phyloP scores from a whole-genome alignment of 371 early-diverging fungal species.

The Syncephalis plumigaleata region DNA sequence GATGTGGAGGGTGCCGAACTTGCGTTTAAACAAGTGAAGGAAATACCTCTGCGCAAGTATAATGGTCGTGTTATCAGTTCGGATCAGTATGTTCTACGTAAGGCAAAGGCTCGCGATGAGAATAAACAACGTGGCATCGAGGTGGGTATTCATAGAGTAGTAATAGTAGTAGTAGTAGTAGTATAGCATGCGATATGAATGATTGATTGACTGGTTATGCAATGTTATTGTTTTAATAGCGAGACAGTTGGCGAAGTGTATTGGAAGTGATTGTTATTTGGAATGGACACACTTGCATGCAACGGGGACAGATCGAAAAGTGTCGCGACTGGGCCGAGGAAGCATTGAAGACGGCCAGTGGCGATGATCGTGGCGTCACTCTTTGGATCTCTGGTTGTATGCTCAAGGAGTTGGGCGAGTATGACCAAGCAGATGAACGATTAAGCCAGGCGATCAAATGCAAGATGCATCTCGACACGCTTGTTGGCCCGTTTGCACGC shows the following conservation, averaged over 20 bases:
- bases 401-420: no score
- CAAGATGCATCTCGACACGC: slow-evolving; percentile 26
- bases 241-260: slow-evolving; percentile 28
- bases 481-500: slow-evolving; percentile 39
- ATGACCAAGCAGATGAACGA: slow-evolving; percentile 12
- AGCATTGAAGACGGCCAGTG: slow-evolving; percentile 11
- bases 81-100: slow-evolving; percentile 29
- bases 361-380: slow-evolving; percentile 4
- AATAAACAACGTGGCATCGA: background rate
- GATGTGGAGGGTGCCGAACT: no score
- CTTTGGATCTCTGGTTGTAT: background rate
- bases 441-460: slow-evolving; percentile 34
- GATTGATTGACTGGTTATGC: no score
- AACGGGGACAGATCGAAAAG: slow-evolving; percentile 5
- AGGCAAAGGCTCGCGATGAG: slow-evolving; percentile 28
- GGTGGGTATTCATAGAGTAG: no score
- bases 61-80: slow-evolving; percentile 29
- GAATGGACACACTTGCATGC: slow-evolving; percentile 36
- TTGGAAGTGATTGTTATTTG: slow-evolving; percentile 33
- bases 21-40: slow-evolving; percentile 24
- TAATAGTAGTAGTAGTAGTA: no score
- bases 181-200: no score
- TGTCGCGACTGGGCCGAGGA: slow-evolving; percentile 15
- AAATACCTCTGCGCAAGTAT: slow-evolving; percentile 23
- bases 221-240: no score